These are phyloP conservation scores for Kwoniella sp. DNA, from an alignment of 768 basidiomycete genomes.

Conservation along the genomic window DNA sequence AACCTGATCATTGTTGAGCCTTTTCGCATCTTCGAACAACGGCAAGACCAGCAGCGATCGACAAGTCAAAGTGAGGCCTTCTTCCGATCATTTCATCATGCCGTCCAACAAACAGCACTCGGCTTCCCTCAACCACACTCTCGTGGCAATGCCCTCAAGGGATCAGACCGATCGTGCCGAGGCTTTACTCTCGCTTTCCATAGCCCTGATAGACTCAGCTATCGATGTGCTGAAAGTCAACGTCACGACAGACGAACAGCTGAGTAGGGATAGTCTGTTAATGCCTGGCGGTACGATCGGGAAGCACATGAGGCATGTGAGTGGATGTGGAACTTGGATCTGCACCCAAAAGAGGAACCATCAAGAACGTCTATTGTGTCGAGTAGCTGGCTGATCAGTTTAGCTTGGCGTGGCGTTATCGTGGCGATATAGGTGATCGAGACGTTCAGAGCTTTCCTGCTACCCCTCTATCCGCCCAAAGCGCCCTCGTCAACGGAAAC, in stretches of 20 bases:
- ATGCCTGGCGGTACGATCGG: slow-evolving; percentile 51
- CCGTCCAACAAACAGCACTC: background rate
- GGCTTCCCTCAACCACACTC: slow-evolving; percentile 33
- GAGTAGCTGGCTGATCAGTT: too few relatives aligned
- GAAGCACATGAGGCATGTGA: slow-evolving; percentile 51
- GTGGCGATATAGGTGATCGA: slow-evolving; percentile 42
- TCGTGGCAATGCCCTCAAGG: slow-evolving; percentile 21
- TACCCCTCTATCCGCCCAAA: slow-evolving; percentile 18
- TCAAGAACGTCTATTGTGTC: too few relatives aligned
- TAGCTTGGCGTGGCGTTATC: background rate
- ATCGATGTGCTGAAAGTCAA: slow-evolving; percentile 35
- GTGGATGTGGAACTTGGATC: slow-evolving; percentile 10
- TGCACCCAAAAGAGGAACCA: slow-evolving; percentile 5
- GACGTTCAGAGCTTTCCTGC: slow-evolving; percentile 41
- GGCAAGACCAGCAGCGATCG: too few relatives aligned
- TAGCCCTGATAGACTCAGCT: slow-evolving; percentile 42
- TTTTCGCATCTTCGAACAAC: too few relatives aligned
- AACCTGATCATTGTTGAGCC: too few relatives aligned
- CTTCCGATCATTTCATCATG: slow-evolving; percentile 7
- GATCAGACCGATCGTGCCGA: slow-evolving; percentile 38
- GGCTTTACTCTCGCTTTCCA: slow-evolving; percentile 39
- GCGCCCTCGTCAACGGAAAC: background rate
- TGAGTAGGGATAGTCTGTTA: slow-evolving; percentile 31
- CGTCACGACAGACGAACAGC: slow-evolving; percentile 35
- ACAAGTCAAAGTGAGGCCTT: too few relatives aligned